Evolutionary conservation across 306 rosid species (phyloP), one percentile per base, ranked within the genome.

Genomic region (Inga oerstediana): DNA sequence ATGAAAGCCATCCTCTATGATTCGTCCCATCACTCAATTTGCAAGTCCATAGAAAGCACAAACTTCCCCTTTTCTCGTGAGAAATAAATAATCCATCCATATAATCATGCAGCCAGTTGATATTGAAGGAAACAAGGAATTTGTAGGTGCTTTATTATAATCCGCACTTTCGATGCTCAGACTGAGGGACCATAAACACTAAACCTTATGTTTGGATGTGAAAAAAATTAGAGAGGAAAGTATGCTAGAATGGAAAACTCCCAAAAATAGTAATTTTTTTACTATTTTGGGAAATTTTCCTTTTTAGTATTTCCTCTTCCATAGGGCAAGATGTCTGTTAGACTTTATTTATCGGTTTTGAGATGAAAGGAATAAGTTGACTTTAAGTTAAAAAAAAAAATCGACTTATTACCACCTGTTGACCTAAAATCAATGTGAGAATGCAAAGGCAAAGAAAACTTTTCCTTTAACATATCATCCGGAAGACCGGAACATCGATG

Each of bases 381-480:
- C 8, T 52, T 52, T 1, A 52, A 52, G 6, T 49, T 0, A 17
- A 17, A 19, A 17, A 16, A 54, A 20, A 56, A 20, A 59, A 8
- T 20, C n/a, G 30, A 19, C 34, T 8, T 2, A n/a, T 22, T 22
- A 22, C 34, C 66, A n/a, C 66, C 30, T 22, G 27, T 3, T 8
- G 66, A n/a, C 5, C 13, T 59, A 10, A n/a, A 22, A 20, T 61
- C 62, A 10, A 59, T 8, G 32, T 22, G 34, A n/a, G 34, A 22
- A 34, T 22, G 32, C 4, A 59, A 22, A 67, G 72, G 37, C 93
- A 77, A 7, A 49, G 56, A 22, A 2, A 46, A 34, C 10, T 72
- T 80, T 17, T 30, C 46, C 44, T 67, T 19, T 67, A 19, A n/a
- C 41, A 61, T 46, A 19, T 34, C 30, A 27, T 27, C 30, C 30